Conservation (phyloP, 768 basidiomycete species). For the Xerocomus potaroensis region DNA sequence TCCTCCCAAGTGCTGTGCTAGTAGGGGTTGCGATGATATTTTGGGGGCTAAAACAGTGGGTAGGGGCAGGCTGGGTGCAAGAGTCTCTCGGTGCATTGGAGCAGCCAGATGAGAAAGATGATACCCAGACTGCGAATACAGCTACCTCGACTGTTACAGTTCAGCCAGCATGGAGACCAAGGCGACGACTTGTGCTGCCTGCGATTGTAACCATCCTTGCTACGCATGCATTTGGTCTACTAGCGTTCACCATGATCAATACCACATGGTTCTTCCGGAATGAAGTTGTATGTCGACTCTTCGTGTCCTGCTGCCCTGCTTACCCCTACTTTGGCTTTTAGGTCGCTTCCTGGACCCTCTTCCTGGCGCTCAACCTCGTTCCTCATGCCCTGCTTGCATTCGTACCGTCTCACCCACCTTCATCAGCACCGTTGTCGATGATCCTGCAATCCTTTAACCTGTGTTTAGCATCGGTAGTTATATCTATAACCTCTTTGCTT, state of each 20-base stretch:
- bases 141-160: background rate
- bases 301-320: background rate
- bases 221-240: constrained; percentile 53
- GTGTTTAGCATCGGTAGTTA: constrained; percentile 79
- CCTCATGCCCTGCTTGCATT: constrained; percentile 32
- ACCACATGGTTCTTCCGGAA: constrained; percentile 42
- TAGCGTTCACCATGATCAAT: constrained; percentile 47
- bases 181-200: constrained; percentile 51
- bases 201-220: constrained; percentile 49
- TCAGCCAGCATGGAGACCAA: constrained; percentile 14
- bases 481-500: constrained; percentile 81
- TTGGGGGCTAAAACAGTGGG: constrained; percentile 73
- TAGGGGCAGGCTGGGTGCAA: constrained; percentile 54
- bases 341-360: constrained; percentile 29
- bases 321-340: constrained; percentile 15
- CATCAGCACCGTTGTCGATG: constrained; percentile 37
- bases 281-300: constrained; percentile 34
- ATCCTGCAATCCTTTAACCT: constrained; percentile 73
- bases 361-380: constrained; percentile 28
- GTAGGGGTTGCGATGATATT: constrained; percentile 85
- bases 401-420: constrained; percentile 21
- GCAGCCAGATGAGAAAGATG: constrained; percentile 3
- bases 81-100: background rate
- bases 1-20: constrained; percentile 82
- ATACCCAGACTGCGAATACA: constrained; percentile 9